Base-by-base conservation (phyloP, 306 rosid species). In the Quercus agrifolia region DNA sequence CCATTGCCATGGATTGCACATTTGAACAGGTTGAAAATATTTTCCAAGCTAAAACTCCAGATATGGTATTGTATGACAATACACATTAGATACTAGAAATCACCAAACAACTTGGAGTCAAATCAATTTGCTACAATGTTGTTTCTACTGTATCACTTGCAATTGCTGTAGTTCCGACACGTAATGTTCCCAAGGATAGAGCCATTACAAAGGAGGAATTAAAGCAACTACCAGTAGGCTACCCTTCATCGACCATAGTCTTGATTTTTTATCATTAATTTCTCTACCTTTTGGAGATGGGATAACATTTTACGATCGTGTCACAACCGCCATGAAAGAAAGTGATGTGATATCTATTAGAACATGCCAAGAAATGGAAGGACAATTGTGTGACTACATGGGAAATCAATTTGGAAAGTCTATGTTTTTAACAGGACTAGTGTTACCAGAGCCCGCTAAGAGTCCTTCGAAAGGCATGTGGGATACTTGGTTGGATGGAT, bases 361-460 rank as follows among this genome's bases (percentile, higher is more conserved):
- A 84, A 90, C 93, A 0, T 86, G 85, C 5, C 76, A 62, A 31
- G 94, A 89, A 51, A 4, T 86, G 1, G 92, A 92, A 74, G 87
- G 88, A 0, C 20, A 23, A 13, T 78, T 87, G 12, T 87, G 91
- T 44, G 81, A 81, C 33, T 92, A 83, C 79, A 17, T 92, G 1
- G 83, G 77, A 6, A 14, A 21, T 0, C 85, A 87, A 14, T 87
- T 75, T 20, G 41, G 71, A 0, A 88, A 84, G 33, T 70, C 71
- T 0, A 56, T 90, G 28, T 31, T 90, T 5, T 76, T 87, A 25
- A 88, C 91, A 0, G 94, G 93, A 0, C 91, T 90, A 0, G 61
- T 86, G 12, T 72, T 92, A 31, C 76, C 88, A 0, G 14, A 68
- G 1, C 56, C 69, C 12, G 77, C 23, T 6, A 63, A n/a, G 1